Conservation (phyloP, 2,329 filamentous ascomycete species). For the Pseudogymnoascus destructans region DNA sequence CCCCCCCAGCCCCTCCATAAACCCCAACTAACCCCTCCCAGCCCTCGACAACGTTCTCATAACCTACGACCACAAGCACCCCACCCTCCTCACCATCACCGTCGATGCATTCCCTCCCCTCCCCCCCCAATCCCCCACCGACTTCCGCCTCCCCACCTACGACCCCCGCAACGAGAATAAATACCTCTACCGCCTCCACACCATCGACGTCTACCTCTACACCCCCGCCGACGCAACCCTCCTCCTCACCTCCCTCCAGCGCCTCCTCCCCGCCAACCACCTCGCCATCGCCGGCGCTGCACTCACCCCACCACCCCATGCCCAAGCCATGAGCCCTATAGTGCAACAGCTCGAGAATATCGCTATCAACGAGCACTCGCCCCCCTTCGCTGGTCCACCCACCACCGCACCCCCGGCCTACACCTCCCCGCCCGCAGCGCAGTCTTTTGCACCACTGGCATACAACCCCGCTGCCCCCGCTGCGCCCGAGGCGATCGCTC, state of each 20-base stretch:
- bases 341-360: conserved; percentile 62
- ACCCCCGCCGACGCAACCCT: conserved; percentile 56
- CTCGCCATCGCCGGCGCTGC: conserved; percentile 55
- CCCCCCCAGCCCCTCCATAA: not conserved
- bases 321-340: conserved; percentile 48
- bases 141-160: conserved; percentile 66
- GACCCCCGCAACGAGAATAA: conserved; percentile 62
- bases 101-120: conserved; percentile 36
- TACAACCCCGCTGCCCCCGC: conserved; percentile 72
- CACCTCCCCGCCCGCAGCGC: conserved; percentile 25
- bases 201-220: conserved; percentile 70
- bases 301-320: conserved; percentile 33
- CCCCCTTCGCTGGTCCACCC: conserved; percentile 10
- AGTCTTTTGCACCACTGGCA: conserved; percentile 48
- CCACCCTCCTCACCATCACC: conserved; percentile 54
- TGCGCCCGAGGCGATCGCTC: conserved; percentile 56
- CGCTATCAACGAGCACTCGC: conserved; percentile 43
- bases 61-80: conserved; percentile 61
- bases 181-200: conserved; percentile 67
- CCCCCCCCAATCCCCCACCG: conserved; percentile 30
- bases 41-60: conserved; percentile 53
- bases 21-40: conserved; percentile 25
- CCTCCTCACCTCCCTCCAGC: conserved; percentile 55
- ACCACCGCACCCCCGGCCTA: conserved; percentile 23
- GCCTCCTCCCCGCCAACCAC: conserved; percentile 47